Percentiles rank a stretch among this genome's conserved stretches.
Conservation (phyloP, 495 filamentous ascomycete genomes). For the Barbatosphaeria neglecta region DNA sequence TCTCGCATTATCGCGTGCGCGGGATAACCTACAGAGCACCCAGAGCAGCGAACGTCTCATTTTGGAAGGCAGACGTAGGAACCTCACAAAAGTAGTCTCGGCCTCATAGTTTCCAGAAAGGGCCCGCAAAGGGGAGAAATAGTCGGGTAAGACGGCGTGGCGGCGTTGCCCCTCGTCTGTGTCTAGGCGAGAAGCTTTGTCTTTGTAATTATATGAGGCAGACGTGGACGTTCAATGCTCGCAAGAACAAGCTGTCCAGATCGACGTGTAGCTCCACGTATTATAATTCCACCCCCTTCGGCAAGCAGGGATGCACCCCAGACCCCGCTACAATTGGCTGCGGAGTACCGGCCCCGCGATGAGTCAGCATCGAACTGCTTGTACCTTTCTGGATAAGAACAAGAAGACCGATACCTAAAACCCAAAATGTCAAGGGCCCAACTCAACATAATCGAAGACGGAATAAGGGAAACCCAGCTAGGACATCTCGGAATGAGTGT, state of each 20-base stretch:
- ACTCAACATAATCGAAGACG: too few relatives aligned
- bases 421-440: too few relatives aligned
- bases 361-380: too few relatives aligned
- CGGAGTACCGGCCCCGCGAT: too few relatives aligned
- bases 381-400: too few relatives aligned
- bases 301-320: not conserved
- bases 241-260: conserved; percentile 21
- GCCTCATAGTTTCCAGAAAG: not conserved
- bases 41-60: conserved; percentile 32
- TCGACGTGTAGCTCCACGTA: conserved; percentile 6
- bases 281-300: conserved; percentile 9
- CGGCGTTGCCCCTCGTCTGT: not conserved
- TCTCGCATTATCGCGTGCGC: not conserved
- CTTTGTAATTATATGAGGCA: not conserved
- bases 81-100: not conserved
- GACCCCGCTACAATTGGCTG: not conserved
- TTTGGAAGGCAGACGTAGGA: conserved; percentile 5
- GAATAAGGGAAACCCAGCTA: too few relatives aligned
- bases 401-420: too few relatives aligned
- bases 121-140: not conserved
- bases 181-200: not conserved
- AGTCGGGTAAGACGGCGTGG: not conserved
- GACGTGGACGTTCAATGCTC: not conserved
- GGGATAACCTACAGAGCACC: conserved; percentile 25
- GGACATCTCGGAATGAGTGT: too few relatives aligned